Conservation (phyloP, 1,139 yeast species). For the Pichia sp. region DNA sequence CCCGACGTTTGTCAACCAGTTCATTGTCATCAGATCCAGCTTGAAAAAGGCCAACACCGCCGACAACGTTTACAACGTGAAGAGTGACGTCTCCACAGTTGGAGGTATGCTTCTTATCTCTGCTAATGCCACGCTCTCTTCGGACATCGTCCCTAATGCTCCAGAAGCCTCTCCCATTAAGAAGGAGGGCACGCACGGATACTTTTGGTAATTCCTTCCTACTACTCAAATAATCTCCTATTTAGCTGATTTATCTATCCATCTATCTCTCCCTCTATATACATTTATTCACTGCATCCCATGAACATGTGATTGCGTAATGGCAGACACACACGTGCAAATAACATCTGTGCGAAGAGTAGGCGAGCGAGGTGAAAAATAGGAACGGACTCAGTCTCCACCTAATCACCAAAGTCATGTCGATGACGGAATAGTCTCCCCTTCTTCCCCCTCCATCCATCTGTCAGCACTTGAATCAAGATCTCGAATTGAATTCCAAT, state of each 20-base stretch:
- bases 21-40: constrained; percentile 59
- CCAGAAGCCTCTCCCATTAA: background rate
- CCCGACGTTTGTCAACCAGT: constrained; percentile 80
- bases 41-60: constrained; percentile 35
- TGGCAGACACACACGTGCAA: constrained; percentile 12
- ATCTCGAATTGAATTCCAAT: background rate
- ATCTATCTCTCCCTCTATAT: background rate
- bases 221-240: background rate
- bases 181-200: constrained; percentile 3
- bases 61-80: constrained; percentile 26
- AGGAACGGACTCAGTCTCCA: background rate
- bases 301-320: background rate
- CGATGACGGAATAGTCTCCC: background rate
- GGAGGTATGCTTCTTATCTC: constrained; percentile 41
- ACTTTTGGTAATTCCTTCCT: constrained; percentile 14
- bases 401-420: background rate
- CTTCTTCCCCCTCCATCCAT: background rate
- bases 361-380: constrained; percentile 2
- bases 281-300: too few relatives aligned
- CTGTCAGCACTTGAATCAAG: background rate
- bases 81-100: constrained; percentile 34
- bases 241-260: background rate
- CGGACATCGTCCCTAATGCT: constrained; percentile 6
- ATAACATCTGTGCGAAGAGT: background rate
- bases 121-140: constrained; percentile 33